phyloP scores from a whole-genome alignment of 2,329 filamentous ascomycete genomes.

The Chalaropsis ovoidea region DNA sequence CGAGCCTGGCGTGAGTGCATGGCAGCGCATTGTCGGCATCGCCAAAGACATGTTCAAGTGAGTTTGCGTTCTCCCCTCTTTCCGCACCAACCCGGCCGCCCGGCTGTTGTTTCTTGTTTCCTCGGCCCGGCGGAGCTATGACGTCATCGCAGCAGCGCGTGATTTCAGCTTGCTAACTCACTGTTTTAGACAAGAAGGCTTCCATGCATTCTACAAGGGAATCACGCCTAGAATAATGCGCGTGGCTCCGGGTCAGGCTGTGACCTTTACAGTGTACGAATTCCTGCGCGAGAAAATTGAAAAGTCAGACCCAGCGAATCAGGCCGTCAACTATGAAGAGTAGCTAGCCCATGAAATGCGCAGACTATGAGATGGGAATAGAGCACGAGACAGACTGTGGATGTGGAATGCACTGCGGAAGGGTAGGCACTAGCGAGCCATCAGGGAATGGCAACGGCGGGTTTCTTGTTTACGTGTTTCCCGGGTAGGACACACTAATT shows the following conservation, averaged over 20 bases:
- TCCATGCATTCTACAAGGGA: slow-evolving; percentile 95
- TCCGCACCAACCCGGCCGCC: not conserved
- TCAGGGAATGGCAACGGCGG: not conserved
- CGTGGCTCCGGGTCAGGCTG: slow-evolving; percentile 86
- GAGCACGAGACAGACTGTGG: not conserved
- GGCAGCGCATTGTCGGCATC: slow-evolving; percentile 68
- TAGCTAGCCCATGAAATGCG: not conserved
- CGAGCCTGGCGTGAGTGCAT: slow-evolving; percentile 66
- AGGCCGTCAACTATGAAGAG: slow-evolving; percentile 19
- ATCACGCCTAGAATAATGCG: slow-evolving; percentile 97
- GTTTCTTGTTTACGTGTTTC: not conserved
- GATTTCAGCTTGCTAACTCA: slow-evolving; percentile 18
- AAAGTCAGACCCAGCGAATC: slow-evolving; percentile 30
- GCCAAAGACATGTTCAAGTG: slow-evolving; percentile 74
- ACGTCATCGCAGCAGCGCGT: slow-evolving; percentile 21
- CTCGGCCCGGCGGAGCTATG: slow-evolving; percentile 20
- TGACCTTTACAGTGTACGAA: slow-evolving; percentile 69
- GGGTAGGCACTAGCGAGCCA: not conserved
- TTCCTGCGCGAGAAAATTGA: slow-evolving; percentile 64
- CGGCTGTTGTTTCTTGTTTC: not conserved
- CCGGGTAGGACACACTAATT: not conserved
- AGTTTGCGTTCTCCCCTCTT: slow-evolving; percentile 29
- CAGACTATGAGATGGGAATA: not conserved
- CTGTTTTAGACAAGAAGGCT: slow-evolving; percentile 66
- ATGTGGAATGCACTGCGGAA: not conserved